A percentile compares a stretch with the other conserved stretches of the same genome.
Conservation (phyloP, 2,329 filamentous ascomycete genomes). For the Sporothrix schenckii region DNA sequence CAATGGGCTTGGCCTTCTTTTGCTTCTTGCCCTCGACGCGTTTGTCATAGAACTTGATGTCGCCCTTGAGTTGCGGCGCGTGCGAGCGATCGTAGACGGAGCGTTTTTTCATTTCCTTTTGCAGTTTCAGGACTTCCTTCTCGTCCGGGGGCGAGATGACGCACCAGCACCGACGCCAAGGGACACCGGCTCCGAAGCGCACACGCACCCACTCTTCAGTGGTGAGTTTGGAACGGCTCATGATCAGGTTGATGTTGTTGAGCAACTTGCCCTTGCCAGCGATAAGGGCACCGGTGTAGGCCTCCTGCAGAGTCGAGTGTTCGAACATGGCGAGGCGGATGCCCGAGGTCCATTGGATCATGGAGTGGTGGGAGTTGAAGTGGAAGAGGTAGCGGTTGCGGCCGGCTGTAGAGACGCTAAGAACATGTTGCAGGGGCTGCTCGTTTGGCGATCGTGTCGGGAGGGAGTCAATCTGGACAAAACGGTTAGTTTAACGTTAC, state of each 20-base stretch:
- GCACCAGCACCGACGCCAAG: constrained; percentile 96
- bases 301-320: constrained; percentile 88
- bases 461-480: constrained; percentile 77
- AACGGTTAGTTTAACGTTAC: neutral
- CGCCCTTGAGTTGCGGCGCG: constrained; percentile 71
- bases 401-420: constrained; percentile 93
- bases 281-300: constrained; percentile 93
- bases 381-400: constrained; percentile 94
- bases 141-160: constrained; percentile 91
- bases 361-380: constrained; percentile 90
- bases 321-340: constrained; percentile 95
- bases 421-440: constrained; percentile 86
- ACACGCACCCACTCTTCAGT: constrained; percentile 94
- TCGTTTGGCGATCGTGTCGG: constrained; percentile 77
- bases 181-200: constrained; percentile 90
- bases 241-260: constrained; percentile 87
- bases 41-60: constrained; percentile 93
- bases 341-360: constrained; percentile 93
- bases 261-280: constrained; percentile 88
- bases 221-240: constrained; percentile 76
- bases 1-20: constrained; percentile 88
- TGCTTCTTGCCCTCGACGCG: constrained; percentile 75
- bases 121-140: constrained; percentile 82
- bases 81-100: constrained; percentile 78
- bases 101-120: constrained; percentile 80